Conservation (phyloP, 495 filamentous ascomycete genomes). For the Halenospora varia region DNA sequence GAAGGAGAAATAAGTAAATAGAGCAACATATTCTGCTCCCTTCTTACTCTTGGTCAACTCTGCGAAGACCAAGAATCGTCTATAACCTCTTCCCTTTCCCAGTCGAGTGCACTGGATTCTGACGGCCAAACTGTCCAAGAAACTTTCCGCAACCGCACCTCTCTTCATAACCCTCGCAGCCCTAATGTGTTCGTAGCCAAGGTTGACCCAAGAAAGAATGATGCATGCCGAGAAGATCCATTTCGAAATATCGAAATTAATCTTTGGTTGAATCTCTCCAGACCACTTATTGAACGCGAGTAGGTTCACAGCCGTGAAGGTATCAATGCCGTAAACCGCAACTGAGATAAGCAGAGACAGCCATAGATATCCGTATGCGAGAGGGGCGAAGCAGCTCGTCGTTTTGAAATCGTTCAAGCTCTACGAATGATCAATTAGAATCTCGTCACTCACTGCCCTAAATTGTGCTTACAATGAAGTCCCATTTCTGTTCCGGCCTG, state of each 20-base stretch:
- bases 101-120: constrained; percentile 74
- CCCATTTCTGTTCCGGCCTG: constrained; percentile 84
- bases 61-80: constrained; percentile 86
- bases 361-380: constrained; percentile 85
- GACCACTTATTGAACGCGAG: constrained; percentile 70
- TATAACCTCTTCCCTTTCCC: constrained; percentile 66
- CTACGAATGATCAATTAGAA: constrained; percentile 37
- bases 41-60: constrained; percentile 90
- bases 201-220: constrained; percentile 75
- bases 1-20: constrained; percentile 94
- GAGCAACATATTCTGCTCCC: constrained; percentile 82
- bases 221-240: constrained; percentile 93
- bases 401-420: constrained; percentile 87
- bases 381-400: constrained; percentile 64
- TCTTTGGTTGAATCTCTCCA: constrained; percentile 54
- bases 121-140: constrained; percentile 81
- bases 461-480: constrained; percentile 70
- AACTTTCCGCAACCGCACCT: constrained; percentile 84
- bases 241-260: constrained; percentile 67
- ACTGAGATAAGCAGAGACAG: constrained; percentile 71
- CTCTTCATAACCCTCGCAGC: constrained; percentile 75
- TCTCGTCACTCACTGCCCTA: not conserved
- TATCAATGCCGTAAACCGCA: constrained; percentile 85
- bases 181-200: constrained; percentile 70
- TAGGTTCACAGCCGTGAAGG: constrained; percentile 87